A percentile compares a stretch with the other conserved stretches of the same genome.
Evolutionary conservation across 2,329 filamentous ascomycete species (phyloP).

Genomic region (Fusarium lateritium): DNA sequence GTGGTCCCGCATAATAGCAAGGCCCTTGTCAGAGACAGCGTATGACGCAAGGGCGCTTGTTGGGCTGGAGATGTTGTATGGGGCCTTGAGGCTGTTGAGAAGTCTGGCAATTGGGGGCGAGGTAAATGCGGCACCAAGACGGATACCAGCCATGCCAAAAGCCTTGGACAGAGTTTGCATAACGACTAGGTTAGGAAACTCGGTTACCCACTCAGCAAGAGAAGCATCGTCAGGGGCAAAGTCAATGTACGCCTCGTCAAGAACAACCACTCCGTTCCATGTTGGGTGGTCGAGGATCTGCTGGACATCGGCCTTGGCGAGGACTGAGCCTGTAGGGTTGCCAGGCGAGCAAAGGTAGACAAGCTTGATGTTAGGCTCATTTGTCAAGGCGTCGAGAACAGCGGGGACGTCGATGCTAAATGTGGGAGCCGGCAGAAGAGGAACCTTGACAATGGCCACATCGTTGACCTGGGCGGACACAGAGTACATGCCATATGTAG

Average conservation of each 20-base stretch:
- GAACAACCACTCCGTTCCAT: constrained; percentile 94
- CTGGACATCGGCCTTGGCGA: constrained; percentile 81
- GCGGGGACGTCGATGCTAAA: constrained; percentile 82
- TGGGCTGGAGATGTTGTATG: constrained; percentile 93
- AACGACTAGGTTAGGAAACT: constrained; percentile 96
- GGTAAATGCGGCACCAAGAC: constrained; percentile 89
- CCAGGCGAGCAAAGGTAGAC: constrained; percentile 95
- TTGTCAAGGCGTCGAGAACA: constrained; percentile 76
- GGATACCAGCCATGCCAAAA: constrained; percentile 94
- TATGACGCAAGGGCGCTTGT: constrained; percentile 85
- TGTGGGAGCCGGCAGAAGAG: constrained; percentile 77
- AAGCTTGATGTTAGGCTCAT: constrained; percentile 79
- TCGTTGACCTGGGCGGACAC: constrained; percentile 97
- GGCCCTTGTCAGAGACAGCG: constrained; percentile 76
- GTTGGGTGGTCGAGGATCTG: constrained; percentile 85
- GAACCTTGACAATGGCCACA: constrained; percentile 87
- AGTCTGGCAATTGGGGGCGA: constrained; percentile 80
- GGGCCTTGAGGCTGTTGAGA: constrained; percentile 93
- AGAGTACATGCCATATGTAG: constrained; percentile 98
- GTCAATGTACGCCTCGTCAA: constrained; percentile 97
- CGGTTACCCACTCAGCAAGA: constrained; percentile 90
- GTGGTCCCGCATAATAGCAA: constrained; percentile 81
- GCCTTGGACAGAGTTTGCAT: constrained; percentile 99
- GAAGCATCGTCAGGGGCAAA: constrained; percentile 84
- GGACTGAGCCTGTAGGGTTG: constrained; percentile 88